phyloP scores from a whole-genome alignment of 2,329 filamentous ascomycete genomes.

The Stenocarpella maydis region DNA sequence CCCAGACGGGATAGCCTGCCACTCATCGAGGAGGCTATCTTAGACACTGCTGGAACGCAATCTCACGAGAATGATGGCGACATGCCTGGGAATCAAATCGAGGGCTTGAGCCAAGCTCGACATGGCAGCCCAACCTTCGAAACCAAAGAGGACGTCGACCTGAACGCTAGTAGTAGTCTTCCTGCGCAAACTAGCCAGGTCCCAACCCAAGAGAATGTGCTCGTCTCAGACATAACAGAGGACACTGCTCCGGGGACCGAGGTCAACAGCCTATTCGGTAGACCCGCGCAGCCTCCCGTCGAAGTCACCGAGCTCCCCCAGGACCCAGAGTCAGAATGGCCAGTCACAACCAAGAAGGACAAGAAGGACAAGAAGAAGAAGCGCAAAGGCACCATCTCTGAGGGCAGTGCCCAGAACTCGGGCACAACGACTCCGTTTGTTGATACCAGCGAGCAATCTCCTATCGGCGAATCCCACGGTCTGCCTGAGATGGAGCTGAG shows the following conservation, averaged over 20 bases:
- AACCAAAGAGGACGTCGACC: background rate
- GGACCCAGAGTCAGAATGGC: constrained; percentile 37
- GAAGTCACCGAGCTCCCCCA: constrained; percentile 25
- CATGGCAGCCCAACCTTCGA: background rate
- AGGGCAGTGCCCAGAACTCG: constrained; percentile 9
- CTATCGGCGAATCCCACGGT: background rate
- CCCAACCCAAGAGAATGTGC: background rate
- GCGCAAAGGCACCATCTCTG: constrained; percentile 29
- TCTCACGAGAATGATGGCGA: background rate
- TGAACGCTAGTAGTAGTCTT: background rate
- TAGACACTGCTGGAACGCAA: background rate
- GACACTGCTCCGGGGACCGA: background rate
- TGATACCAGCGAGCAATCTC: constrained; percentile 3
- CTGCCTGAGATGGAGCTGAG: background rate
- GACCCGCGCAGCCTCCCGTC: background rate
- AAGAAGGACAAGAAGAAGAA: constrained; percentile 45
- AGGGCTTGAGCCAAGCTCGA: background rate
- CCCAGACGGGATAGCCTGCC: background rate
- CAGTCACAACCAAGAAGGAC: constrained; percentile 44
- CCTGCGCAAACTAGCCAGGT: background rate
- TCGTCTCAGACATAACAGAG: background rate
- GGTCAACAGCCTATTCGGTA: background rate
- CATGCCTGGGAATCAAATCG: background rate
- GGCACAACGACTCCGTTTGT: constrained; percentile 18
- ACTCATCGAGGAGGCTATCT: background rate